These are phyloP conservation scores for Plasmopara viticola DNA, from an alignment of 352 stramenopile genomes.

Conservation along the genomic window DNA sequence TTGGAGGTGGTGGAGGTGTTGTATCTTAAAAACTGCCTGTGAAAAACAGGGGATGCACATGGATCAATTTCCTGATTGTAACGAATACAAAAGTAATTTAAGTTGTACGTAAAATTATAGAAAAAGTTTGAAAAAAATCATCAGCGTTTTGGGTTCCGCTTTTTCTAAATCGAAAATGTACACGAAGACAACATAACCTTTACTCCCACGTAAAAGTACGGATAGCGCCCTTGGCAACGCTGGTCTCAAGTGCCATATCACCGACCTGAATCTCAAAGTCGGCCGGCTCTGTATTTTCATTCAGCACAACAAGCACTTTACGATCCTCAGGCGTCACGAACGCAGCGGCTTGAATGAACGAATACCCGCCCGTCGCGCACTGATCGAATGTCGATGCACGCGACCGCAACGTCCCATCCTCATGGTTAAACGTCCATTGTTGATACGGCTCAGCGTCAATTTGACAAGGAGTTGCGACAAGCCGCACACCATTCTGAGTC, in stretches of 20 bases:
- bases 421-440: slow-evolving; percentile 45
- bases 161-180: background rate
- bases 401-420: slow-evolving; percentile 43
- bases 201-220: slow-evolving; percentile 30
- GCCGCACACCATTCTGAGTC: slow-evolving; percentile 31
- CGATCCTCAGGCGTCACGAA: slow-evolving; percentile 69
- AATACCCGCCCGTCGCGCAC: slow-evolving; percentile 69
- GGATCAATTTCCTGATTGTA: too few relatives aligned
- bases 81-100: too few relatives aligned
- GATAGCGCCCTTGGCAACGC: slow-evolving; percentile 49
- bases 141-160: slow-evolving; percentile 19
- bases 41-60: too few relatives aligned
- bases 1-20: too few relatives aligned
- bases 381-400: slow-evolving; percentile 29
- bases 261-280: slow-evolving; percentile 53
- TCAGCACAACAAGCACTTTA: slow-evolving; percentile 71
- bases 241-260: slow-evolving; percentile 32
- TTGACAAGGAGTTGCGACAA: slow-evolving; percentile 40
- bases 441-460: slow-evolving; percentile 28
- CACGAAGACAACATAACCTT: background rate
- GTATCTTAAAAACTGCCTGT: too few relatives aligned
- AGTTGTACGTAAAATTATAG: too few relatives aligned
- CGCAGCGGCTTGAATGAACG: slow-evolving; percentile 54
- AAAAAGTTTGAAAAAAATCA: too few relatives aligned
- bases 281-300: slow-evolving; percentile 70